Evolutionary conservation across 2,329 filamentous ascomycete species (phyloP), one percentile per base, ranked within the genome.

Genomic region (Exophiala alcalophila): DNA sequence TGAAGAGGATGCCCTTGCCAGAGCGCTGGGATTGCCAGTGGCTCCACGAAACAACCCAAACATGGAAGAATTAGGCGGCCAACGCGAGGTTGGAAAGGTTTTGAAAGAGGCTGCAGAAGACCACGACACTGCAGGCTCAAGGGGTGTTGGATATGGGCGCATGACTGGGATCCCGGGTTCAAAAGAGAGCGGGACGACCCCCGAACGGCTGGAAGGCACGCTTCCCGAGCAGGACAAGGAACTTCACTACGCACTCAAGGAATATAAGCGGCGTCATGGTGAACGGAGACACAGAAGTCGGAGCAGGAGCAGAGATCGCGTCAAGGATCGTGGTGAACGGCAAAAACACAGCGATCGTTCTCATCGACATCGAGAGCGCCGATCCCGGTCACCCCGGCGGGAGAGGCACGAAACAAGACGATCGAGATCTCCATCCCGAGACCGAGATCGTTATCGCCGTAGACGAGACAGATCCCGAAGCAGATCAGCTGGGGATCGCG

Each of bases 1-100:
- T 0, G 92, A 98, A 59, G 86, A 95, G 61, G 91, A 96, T 63
- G 92, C 90, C 1, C 83, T 97, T 61, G 82, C 88, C 3, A 76
- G 73, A 30, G 90, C 90, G 0, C 69, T 98, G 40, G 92, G 92
- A 0, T 68, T 96, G 20, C 88, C 87, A 0, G 74, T 84, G 2
- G 77, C 83, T 1, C 68, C 73, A 5, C 73, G 66, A 42, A 57
- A 50, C 18, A 94, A 92, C 61, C 78, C 77, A 33, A 80, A 81
- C 49, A 49, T 74, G 56, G 69, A 67, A 14, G 74, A 85, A 0
- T 65, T 94, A 8, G 83, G 80, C 27, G 63, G 65, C 49, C 66
- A 63, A 75, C 62, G 26, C 61, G 74, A 80, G 45, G 67, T 80
- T n/a, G 70, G 75, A 44, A 72, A 70, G 45, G 74, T 71, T 5